Base-by-base conservation (phyloP, 1,284 basidiomycete genomes). In the Austroboletus sp. region DNA sequence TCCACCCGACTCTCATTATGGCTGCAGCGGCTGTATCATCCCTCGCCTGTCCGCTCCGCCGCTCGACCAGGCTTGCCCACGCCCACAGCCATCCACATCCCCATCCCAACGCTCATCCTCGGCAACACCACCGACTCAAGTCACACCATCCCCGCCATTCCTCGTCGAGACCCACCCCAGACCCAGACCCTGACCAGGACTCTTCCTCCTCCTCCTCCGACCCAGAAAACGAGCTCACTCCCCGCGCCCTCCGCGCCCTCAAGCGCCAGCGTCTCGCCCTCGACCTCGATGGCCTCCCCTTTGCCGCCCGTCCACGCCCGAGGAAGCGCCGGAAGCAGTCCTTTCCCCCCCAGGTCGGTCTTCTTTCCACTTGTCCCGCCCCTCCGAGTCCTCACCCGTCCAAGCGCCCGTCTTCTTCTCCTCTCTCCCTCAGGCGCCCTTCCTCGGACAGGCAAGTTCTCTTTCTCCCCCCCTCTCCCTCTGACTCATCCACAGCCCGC, bases 221-320 rank as follows among this genome's bases (percentile, higher is more conserved):
- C 42, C 44, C 39, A 10, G 59, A 60, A 35, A 62, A 65, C 60
- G 63, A 62, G 27, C 60, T 62, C 45, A 62, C 62, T 0, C 61
- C 63, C 33, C 60, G 61, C 43, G 63, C 63, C 2, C 63, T 66
- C 31, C 64, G 61, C 30, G 63, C 61, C 0, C 62, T 66, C 51
- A 66, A 62, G 16, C 61, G 63, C 4, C 62, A 53, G 15, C 62
- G 63, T 0, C 62, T 60, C 52, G 21, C 63, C 0, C 52, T 60
- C 52, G 63, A 65, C 62, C 45, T 42, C 25, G 59, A 61, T 29
- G 56, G 51, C 16, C 46, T 62, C 38, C 51, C 60, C 15, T 29
- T 63, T n/a, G 1, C 51, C 3, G 9, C 45, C 10, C 58, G 47
- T 9, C 7, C 36, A 1, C 52, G 54, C 33, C 26, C 56, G 13